Evolutionary conservation across 2,329 filamentous ascomycete species (phyloP).

Genomic region (Leptographium procerum): DNA sequence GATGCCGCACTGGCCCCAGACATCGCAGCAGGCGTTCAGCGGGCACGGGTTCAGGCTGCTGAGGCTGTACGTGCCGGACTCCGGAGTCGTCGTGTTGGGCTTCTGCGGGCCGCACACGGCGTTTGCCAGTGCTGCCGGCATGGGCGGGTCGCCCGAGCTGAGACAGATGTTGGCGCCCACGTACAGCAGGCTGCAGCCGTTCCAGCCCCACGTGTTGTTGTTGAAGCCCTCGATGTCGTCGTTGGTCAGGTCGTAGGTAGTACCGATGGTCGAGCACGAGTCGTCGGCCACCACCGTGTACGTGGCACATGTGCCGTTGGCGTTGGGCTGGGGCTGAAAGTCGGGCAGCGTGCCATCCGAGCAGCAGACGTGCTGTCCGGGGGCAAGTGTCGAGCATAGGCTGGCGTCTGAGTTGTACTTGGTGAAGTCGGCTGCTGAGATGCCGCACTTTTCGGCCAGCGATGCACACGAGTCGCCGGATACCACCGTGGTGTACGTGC

Average conservation of each 20-base stretch:
- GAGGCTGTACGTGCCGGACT: slow-evolving; percentile 9
- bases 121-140: slow-evolving; percentile 20
- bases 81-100: slow-evolving; percentile 16
- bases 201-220: slow-evolving; percentile 27
- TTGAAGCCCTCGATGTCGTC: slow-evolving; percentile 16
- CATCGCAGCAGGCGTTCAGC: slow-evolving; percentile 18
- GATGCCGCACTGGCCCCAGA: slow-evolving; percentile 33
- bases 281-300: slow-evolving; percentile 22
- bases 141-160: slow-evolving; percentile 21
- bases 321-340: slow-evolving; percentile 20
- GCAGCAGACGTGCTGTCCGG: slow-evolving; percentile 26
- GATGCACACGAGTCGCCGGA: slow-evolving; percentile 5
- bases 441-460: slow-evolving; percentile 9
- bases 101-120: slow-evolving; percentile 24
- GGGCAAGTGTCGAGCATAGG: slow-evolving; percentile 22
- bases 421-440: slow-evolving; percentile 11
- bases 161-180: slow-evolving; percentile 21
- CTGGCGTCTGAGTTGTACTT: slow-evolving; percentile 15
- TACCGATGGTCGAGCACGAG: slow-evolving; percentile 20
- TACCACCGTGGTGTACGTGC: slow-evolving; percentile 5
- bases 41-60: slow-evolving; percentile 19
- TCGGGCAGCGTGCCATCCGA: slow-evolving; percentile 23
- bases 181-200: slow-evolving; percentile 20
- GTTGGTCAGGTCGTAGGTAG: slow-evolving; percentile 4
- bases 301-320: slow-evolving; percentile 24